These are phyloP conservation scores for Aspergillus sp. DNA, from an alignment of 2,329 filamentous ascomycete species.

Conservation along the genomic window DNA sequence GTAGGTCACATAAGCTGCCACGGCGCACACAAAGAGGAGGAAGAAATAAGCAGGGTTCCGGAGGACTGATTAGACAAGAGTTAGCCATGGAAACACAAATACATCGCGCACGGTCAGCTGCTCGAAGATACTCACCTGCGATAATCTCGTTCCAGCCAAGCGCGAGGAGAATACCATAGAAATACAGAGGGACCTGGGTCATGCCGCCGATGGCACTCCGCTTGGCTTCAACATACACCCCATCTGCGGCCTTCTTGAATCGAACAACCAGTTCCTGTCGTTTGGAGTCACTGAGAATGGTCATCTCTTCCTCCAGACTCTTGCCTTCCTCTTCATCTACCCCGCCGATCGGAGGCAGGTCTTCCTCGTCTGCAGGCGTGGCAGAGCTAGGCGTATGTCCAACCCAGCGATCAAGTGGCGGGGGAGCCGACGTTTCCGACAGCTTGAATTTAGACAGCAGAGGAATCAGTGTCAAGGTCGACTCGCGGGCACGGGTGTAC, in stretches of 20 bases:
- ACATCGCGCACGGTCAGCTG: not conserved
- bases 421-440: conserved; percentile 68
- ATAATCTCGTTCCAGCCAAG: conserved; percentile 99
- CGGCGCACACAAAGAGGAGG: conserved; percentile 72
- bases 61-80: conserved; percentile 61
- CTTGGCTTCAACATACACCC: conserved; percentile 97
- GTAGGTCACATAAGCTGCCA: conserved; percentile 85
- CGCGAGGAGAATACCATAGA: conserved; percentile 83
- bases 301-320: conserved; percentile 94
- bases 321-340: conserved; percentile 94
- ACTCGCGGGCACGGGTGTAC: conserved; percentile 89
- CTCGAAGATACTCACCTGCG: conserved; percentile 65
- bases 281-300: conserved; percentile 85
- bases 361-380: conserved; percentile 83
- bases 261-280: conserved; percentile 86
- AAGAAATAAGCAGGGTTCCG: conserved; percentile 93
- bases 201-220: conserved; percentile 93
- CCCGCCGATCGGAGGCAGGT: conserved; percentile 82
- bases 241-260: conserved; percentile 98
- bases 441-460: conserved; percentile 83
- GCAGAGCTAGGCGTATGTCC: conserved; percentile 72
- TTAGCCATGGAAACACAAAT: conserved; percentile 4
- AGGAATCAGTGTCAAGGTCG: conserved; percentile 85
- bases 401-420: conserved; percentile 82
- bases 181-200: conserved; percentile 89